phyloP scores from a whole-genome alignment of 2,329 filamentous ascomycete genomes.

The Fusarium vanettenii region DNA sequence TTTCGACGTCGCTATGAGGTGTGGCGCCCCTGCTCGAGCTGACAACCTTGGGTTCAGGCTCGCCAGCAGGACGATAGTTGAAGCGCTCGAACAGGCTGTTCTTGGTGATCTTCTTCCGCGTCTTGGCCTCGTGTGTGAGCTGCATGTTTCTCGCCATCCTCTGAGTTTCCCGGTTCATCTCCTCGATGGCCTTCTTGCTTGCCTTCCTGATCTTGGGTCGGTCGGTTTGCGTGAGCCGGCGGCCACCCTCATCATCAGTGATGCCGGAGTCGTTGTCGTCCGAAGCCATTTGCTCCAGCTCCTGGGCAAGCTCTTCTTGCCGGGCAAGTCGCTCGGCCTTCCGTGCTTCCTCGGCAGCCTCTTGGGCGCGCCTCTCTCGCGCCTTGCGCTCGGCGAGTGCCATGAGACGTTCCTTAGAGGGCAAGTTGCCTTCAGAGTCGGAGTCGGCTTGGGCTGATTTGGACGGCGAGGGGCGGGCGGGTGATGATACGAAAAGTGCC shows the following conservation, averaged over 20 bases:
- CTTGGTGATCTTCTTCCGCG: constrained; percentile 90
- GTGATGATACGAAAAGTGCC: constrained; percentile 68
- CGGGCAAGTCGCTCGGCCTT: constrained; percentile 56
- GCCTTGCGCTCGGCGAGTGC: constrained; percentile 80
- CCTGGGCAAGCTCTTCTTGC: constrained; percentile 50
- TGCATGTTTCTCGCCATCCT: constrained; percentile 91
- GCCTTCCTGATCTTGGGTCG: constrained; percentile 80
- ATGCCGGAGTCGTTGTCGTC: constrained; percentile 61
- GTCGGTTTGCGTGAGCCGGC: constrained; percentile 74
- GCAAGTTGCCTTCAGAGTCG: constrained; percentile 61
- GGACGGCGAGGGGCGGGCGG: constrained; percentile 50
- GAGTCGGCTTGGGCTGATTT: constrained; percentile 44
- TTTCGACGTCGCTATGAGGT: constrained; percentile 65
- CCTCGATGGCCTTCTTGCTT: constrained; percentile 93
- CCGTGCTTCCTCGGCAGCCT: constrained; percentile 67
- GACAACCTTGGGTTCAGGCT: constrained; percentile 50
- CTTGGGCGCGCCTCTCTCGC: constrained; percentile 74
- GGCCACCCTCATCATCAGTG: constrained; percentile 72
- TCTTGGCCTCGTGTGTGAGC: constrained; percentile 87
- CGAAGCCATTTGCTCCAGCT: constrained; percentile 49
- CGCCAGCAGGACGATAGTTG: constrained; percentile 70
- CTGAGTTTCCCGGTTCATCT: constrained; percentile 96
- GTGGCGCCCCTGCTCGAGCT: constrained; percentile 69
- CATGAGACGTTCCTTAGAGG: constrained; percentile 71
- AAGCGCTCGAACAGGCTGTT: constrained; percentile 86